Evolutionary conservation across 805 yeast species (phyloP), one percentile per base, ranked within the genome.

Genomic region (Ogataea henricii): DNA sequence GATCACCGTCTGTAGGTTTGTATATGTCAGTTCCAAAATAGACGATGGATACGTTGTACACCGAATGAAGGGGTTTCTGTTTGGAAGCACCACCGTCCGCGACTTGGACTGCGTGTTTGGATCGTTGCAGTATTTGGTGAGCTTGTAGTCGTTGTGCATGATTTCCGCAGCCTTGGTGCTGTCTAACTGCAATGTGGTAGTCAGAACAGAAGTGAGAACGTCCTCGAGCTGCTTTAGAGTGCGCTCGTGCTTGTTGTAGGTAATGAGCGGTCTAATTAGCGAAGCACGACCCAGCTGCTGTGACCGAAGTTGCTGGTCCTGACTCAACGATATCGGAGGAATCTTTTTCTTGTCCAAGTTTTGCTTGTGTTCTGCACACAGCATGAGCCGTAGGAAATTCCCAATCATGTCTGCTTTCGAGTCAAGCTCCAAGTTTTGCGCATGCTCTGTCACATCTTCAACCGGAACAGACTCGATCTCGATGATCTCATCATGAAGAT

Each of bases 401-500:
- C 76, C 69, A 14, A 85, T 73, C 23, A 78, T 69, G 45, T 81
- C 80, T 4, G 91, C 89, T 45, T 72, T 49, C 8, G 47, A 66
- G 21, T 57, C 62, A 46, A 69, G 68, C 32, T 69, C 62, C 18
- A 54, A 48, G 3, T 53, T 55, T 13, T 45, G 38, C n/a, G 46
- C 50, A 4, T 40, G 47, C 4, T 37, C 34, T 3, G 66, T 58
- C 3, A 72, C 64, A 21, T 63, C 68, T 16, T 66, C 71, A 6
- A 63, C 70, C 3, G 76, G 70, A 13, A 81, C 74, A n/a, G 81
- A 71, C 52, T 85, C 94, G 42, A 91, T 76, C 62, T 87, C 96
- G 30, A 91, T 69, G 30, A 79, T 69, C 51, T 84, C 86, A 52
- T 84, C 82, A 34, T 79, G 77, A 16, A 86, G 66, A 51, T 87